Base-by-base conservation (phyloP, 1,284 basidiomycete species). In the Entoloma clypeatum region DNA sequence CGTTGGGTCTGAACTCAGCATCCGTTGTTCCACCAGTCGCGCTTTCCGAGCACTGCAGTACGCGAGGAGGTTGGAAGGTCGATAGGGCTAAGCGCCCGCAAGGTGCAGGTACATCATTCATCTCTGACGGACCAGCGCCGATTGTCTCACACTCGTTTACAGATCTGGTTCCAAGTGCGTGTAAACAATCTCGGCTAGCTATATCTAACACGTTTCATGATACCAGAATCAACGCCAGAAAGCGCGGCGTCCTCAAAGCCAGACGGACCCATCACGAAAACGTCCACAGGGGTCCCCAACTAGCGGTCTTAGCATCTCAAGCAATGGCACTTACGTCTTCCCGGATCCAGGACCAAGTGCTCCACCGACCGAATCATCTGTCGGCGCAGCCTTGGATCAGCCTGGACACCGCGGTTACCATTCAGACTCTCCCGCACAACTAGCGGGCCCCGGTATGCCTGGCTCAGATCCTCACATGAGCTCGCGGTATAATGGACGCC, bases 141-240 rank as follows among this genome's bases (percentile, higher is more conserved):
- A 56, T 58, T 29, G 58, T 53, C 49, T 19, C 47, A 49, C 45
- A 50, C 38, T 24, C 25, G 53, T 43, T 40, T 47, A 43, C 55
- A 89, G 86, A 86, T 89, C 49, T 89, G 86, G 86, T 89, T 89
- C 61, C 86, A 89, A 74, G 86, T 83, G 55, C 42, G 42, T 39
- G 13, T 39, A 16, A 13, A 18, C 25, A 17, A 22, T 18, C 27
- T 13, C 26, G 17, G 9, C 19, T 31, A 41, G 23, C 28, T 35
- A 43, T 44, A 37, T 41, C 46, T 35, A 45, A 24, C 44, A 43
- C 42, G 39, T 41, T 56, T 48, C 45, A 50, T 37, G 51, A 42
- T 52, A 47, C 48, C 53, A 87, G 85, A 87, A 87, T 58, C 84
- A 87, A 57, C 76, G 84, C 45, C 85, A 88, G 67, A 88, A 88